Base-by-base conservation (phyloP, 1,284 basidiomycete genomes). In the Ganoderma lucidum region DNA sequence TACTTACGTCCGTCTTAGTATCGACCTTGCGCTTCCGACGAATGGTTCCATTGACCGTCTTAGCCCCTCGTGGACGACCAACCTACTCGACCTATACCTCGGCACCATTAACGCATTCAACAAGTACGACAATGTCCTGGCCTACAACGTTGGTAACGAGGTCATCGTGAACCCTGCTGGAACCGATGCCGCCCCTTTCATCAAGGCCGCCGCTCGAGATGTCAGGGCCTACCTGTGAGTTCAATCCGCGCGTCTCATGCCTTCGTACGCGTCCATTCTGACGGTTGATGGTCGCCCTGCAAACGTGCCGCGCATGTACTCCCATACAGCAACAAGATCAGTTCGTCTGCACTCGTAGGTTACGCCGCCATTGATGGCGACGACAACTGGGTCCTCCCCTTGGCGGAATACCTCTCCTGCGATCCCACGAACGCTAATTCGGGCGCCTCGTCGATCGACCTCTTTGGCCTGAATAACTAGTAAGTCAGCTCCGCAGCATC, bases 171-270 rank as follows among this genome's bases (percentile, higher is more conserved):
- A 77, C 23, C 67, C 84, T 30, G 85, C 87, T 63, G 87, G 84
- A 71, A 94, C 93, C 17, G 83, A 82, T 58, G 89, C 92, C 19
- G 89, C 90, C 12, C 88, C 96, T 0, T 97, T 90, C 79, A 88
- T 98, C 80, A 97, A 97, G 81, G 96, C 95, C 51, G 96, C 96
- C 23, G 95, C 95, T 30, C 89, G 96, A 51, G 96, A 98, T 79
- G 83, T 89, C 75, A 96, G 92, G 80, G 89, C 96, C 2, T 97
- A 96, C 81, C 84, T 96, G 90, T 92, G 37, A 58, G 68, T 67
- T 53, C 56, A 59, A 45, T 3, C 51, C 14, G 53, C 39, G 42
- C 32, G 4, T 37, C 45, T 66, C n/a, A 48, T 42, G 32, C 4
- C 14, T 39, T 32, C 6, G 62, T n/a, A 44, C 17, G 53, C 53